Base-by-base conservation (phyloP, 371 early-diverging fungal species). In the Apophysomyces ossiformis region DNA sequence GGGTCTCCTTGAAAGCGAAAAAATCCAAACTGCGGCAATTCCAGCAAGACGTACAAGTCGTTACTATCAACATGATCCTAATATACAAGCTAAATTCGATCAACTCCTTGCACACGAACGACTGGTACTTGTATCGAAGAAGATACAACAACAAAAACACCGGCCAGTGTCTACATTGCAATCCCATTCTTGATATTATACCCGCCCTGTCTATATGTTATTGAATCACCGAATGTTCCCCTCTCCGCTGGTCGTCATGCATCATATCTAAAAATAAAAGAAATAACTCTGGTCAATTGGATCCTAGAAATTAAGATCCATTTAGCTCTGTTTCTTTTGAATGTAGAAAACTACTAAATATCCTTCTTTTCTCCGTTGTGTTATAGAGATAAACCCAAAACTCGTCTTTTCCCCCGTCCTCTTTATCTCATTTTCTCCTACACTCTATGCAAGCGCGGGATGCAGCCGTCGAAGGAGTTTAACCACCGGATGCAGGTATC, bases 51-150 rank as follows among this genome's bases (percentile, higher is more conserved):
- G 62, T 4, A 62, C 62, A 47, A 62, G 62, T 46, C 62, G 47
- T 9, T 62, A 32, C 36, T 62, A 62, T 45, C 62, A 62, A 62
- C n/a, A 62, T 32, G 62, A 62, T 45, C 62, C 62, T 36, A 50
- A 62, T 45, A 9, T 62, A 8, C 44, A 62, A 37, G 62, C 62
- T 11, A 62, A 62, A 62, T 47, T 62, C 13, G 62, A 62, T 15
- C 43, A 50, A 50, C 54, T 50, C 9, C 54, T 50, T n/a, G 54
- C 54, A 50, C 16, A 50, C 21, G 54, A 50, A 50, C 54, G 54
- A 21, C 54, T 50, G 9, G 7, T 50, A 26, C 54, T 50, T n/a
- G 54, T 50, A 7, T 50, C 54, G 21, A 50, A 50, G 26, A 50
- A 50, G 11, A 21, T 50, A 18, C 54, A 50, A 21, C 54, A 50